Conservation (phyloP, 768 basidiomycete genomes). For the Thelephora aurantiotincta region DNA sequence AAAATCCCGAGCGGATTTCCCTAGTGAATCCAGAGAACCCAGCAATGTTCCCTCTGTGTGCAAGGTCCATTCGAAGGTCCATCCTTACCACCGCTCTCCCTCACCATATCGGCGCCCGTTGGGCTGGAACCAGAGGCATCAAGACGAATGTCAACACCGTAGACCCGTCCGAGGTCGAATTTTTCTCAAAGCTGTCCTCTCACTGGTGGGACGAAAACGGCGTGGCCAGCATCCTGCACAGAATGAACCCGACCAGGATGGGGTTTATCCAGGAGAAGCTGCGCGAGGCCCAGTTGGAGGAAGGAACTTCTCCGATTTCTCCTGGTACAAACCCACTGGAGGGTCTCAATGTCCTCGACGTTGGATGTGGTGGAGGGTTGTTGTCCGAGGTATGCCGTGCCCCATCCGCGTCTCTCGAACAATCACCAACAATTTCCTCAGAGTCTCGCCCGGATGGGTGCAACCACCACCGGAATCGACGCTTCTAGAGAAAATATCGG, state of each 20-base stretch:
- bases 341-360: slow-evolving; percentile 69
- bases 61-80: too few relatives aligned
- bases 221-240: slow-evolving; percentile 78
- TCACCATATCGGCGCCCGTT: too few relatives aligned
- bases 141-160: slow-evolving; percentile 28
- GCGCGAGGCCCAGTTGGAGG: slow-evolving; percentile 5
- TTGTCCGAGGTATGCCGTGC: slow-evolving; percentile 61
- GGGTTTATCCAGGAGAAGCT: slow-evolving; percentile 73
- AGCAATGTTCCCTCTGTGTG: too few relatives aligned
- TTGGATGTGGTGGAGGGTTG: slow-evolving; percentile 93
- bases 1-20: too few relatives aligned
- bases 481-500: slow-evolving; percentile 79
- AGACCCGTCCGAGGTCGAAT: slow-evolving; percentile 71
- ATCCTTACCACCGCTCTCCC: too few relatives aligned
- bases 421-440: slow-evolving; percentile 15
- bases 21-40: too few relatives aligned
- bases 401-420: not conserved
- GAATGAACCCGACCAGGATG: slow-evolving; percentile 88
- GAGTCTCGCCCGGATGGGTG: slow-evolving; percentile 83
- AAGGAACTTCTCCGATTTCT: not conserved
- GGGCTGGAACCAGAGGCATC: too few relatives aligned
- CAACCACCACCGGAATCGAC: slow-evolving; percentile 82
- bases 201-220: slow-evolving; percentile 94
- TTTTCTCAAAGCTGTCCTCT: slow-evolving; percentile 81
- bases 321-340: slow-evolving; percentile 25